A percentile compares a stretch with the other conserved stretches of the same genome.
These are phyloP conservation scores for Brassica rapa DNA, from an alignment of 345 rosid species.

Conservation along the genomic window DNA sequence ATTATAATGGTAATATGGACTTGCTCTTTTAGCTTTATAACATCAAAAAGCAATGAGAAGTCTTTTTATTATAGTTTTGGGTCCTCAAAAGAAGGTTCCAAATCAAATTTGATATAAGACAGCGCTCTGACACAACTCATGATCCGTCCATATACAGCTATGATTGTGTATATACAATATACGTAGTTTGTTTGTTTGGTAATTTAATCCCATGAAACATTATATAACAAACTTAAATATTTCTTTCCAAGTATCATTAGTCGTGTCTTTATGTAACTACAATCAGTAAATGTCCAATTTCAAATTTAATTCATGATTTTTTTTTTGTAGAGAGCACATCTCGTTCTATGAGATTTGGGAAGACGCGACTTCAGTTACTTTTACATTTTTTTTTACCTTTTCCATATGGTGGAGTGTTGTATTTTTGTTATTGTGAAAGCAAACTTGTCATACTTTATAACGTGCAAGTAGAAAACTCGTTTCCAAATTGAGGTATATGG, in stretches of 20 bases:
- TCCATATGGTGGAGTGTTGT: not conserved
- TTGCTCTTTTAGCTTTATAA: not conserved
- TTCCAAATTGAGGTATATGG: conserved; percentile 3
- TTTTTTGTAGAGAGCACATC: conserved; percentile 5
- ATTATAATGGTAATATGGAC: conserved; percentile 8
- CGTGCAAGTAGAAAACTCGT: conserved; percentile 21
- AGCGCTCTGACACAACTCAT: conserved; percentile 40
- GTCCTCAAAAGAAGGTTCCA: conserved; percentile 41
- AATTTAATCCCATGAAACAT: conserved; percentile 15
- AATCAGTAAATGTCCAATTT: conserved; percentile 20
- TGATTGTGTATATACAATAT: conserved; percentile 11
- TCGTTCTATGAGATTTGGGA: conserved; percentile 29
- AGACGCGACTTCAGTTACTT: conserved; percentile 14
- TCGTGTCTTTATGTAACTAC: conserved; percentile 29
- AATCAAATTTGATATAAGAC: conserved; percentile 34
- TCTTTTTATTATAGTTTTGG: conserved; percentile 5
- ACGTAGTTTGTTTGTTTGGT: not conserved
- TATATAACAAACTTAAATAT: conserved; percentile 20
- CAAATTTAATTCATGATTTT: conserved; percentile 17
- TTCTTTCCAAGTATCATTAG: conserved; percentile 22
- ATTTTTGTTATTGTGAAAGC: conserved; percentile 11
- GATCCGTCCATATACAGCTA: conserved; percentile 29
- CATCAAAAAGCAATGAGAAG: not conserved
- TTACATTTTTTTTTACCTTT: not conserved
- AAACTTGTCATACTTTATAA: conserved; percentile 8